Conservation (phyloP, 257 asterid genomes). For the Solanum sitiens region DNA sequence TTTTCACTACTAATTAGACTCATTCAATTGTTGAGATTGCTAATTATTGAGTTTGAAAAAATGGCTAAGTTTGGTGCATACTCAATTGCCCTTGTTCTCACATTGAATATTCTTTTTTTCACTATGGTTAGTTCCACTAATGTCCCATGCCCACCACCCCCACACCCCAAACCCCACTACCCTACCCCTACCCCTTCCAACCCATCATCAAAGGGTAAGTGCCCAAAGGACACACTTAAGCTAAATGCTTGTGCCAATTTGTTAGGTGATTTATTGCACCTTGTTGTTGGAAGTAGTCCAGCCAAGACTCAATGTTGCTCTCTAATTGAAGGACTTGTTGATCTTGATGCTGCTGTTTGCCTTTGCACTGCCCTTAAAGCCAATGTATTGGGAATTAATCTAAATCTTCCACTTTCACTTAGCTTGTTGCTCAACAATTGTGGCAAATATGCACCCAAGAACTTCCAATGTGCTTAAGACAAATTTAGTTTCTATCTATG, state of each 20-base stretch:
- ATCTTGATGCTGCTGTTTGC: conserved; percentile 14
- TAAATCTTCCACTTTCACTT: neutral
- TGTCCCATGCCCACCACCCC: conserved; percentile 10
- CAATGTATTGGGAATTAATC: conserved; percentile 4
- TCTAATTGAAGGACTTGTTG: conserved; percentile 1
- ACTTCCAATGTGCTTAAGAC: neutral
- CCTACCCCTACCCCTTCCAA: neutral
- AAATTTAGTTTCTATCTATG: neutral
- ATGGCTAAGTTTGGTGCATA: neutral
- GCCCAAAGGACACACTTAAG: conserved; percentile 6
- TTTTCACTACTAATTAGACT: neutral
- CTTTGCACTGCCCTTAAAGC: conserved; percentile 23
- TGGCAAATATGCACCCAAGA: neutral
- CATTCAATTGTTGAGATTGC: neutral
- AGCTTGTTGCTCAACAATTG: conserved; percentile 12
- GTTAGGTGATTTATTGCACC: neutral
- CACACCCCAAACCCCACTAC: neutral
- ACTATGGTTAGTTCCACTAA: conserved; percentile 12
- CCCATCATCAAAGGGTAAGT: neutral
- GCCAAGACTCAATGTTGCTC: conserved; percentile 2
- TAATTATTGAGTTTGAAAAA: neutral
- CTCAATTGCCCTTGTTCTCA: conserved; percentile 4
- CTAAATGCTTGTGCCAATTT: conserved; percentile 1
- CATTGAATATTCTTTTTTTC: conserved; percentile 14
- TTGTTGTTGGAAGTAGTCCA: neutral